Conservation (phyloP, 441 rosid species). For the Aleurites moluccanus region DNA sequence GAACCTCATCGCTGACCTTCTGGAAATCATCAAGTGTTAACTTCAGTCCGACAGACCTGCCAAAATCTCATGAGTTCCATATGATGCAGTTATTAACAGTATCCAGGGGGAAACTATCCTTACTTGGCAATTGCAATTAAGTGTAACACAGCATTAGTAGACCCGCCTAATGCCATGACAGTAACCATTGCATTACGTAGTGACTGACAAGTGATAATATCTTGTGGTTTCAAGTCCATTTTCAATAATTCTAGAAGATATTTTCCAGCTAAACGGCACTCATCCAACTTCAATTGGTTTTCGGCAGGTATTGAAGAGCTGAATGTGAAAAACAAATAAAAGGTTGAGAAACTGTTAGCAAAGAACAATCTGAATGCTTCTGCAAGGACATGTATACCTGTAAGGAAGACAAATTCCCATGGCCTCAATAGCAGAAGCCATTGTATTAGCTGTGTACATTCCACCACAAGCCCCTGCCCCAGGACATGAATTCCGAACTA, state of each 20-base stretch:
- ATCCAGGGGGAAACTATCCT: slow-evolving; percentile 18
- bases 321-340: slow-evolving; percentile 22
- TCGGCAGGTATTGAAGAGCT: slow-evolving; percentile 99
- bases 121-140: slow-evolving; percentile 95
- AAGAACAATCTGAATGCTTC: slow-evolving; percentile 11
- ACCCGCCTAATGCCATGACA: slow-evolving; percentile 97
- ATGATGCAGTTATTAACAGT: slow-evolving; percentile 12
- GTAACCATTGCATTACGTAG: slow-evolving; percentile 91
- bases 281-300: slow-evolving; percentile 83
- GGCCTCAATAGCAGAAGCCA: slow-evolving; percentile 99
- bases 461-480: slow-evolving; percentile 99
- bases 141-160: slow-evolving; percentile 96
- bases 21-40: slow-evolving; percentile 93
- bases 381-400: slow-evolving; percentile 46
- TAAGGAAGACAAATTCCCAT: slow-evolving; percentile 99
- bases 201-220: slow-evolving; percentile 75
- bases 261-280: slow-evolving; percentile 91
- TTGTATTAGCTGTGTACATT: slow-evolving; percentile 97
- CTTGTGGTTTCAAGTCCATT: slow-evolving; percentile 93
- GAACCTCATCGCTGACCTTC: slow-evolving; percentile 85
- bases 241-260: slow-evolving; percentile 72
- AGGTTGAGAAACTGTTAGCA: slow-evolving; percentile 9
- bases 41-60: slow-evolving; percentile 94
- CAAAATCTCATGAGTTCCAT: slow-evolving; percentile 31
- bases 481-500: slow-evolving; percentile 82